A percentile compares a stretch with the other conserved stretches of the same genome.
Conservation (phyloP, 1,139 yeast genomes). For the Candida smagusa region DNA sequence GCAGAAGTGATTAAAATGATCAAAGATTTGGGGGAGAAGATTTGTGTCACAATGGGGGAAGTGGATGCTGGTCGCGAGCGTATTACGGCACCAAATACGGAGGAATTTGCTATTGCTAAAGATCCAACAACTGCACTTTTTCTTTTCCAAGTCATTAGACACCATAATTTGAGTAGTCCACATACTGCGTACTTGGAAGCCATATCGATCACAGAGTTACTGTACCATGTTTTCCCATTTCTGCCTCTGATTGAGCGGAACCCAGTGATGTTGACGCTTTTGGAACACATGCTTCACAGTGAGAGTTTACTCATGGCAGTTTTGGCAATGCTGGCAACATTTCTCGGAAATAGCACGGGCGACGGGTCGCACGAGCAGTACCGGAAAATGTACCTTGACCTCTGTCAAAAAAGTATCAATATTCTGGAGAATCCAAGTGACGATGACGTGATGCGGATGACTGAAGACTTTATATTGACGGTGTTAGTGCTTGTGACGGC, state of each 20-base stretch:
- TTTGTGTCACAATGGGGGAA: no score
- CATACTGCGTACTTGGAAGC: slow-evolving; percentile 31
- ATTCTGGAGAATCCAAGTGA: slow-evolving; percentile 15
- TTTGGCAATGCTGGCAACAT: slow-evolving; percentile 37
- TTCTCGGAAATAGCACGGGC: slow-evolving; percentile 33
- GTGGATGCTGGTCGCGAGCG: no score
- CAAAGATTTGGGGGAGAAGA: no score
- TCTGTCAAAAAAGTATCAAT: no score
- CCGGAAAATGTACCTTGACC: slow-evolving; percentile 26
- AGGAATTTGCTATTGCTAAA: slow-evolving; percentile 1
- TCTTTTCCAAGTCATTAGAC: slow-evolving; percentile 17
- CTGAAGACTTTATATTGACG: slow-evolving; percentile 38
- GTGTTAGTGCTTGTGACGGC: slow-evolving; percentile 35
- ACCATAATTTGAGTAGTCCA: slow-evolving; percentile 24
- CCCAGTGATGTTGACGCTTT: slow-evolving; percentile 30
- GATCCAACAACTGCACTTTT: slow-evolving; percentile 9
- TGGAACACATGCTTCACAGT: slow-evolving; percentile 33
- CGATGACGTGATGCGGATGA: slow-evolving; percentile 16
- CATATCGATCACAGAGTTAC: slow-evolving; percentile 26
- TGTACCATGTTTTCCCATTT: slow-evolving; percentile 37
- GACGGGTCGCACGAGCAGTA: slow-evolving; percentile 27
- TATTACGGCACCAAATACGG: no score
- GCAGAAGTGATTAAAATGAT: no score
- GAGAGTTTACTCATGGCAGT: slow-evolving; percentile 34
- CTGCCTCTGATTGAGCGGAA: slow-evolving; percentile 35